A percentile compares a stretch with the other conserved stretches of the same genome.
phyloP scores from a whole-genome alignment of 495 filamentous ascomycete genomes.

The Penicillium steckii region DNA sequence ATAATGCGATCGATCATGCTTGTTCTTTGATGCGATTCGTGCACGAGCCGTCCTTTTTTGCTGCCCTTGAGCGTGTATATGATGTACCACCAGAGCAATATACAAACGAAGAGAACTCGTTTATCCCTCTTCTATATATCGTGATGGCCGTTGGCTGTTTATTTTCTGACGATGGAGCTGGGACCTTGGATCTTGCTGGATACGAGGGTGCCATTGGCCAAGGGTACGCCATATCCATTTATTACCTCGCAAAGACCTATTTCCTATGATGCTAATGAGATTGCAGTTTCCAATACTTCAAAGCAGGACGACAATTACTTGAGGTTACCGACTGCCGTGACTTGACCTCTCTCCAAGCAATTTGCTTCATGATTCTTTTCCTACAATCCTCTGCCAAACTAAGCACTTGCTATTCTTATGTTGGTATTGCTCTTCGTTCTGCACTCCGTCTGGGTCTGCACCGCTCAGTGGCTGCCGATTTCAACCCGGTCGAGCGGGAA shows the following conservation, averaged over 20 bases:
- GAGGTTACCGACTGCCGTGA: constrained; percentile 93
- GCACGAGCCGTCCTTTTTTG: constrained; percentile 84
- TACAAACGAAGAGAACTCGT: constrained; percentile 72
- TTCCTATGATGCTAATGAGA: not conserved
- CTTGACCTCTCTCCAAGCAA: constrained; percentile 77
- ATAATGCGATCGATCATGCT: constrained; percentile 78
- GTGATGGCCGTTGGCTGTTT: constrained; percentile 85
- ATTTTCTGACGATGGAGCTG: constrained; percentile 57
- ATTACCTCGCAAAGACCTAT: not conserved
- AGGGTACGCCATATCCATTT: constrained; percentile 55
- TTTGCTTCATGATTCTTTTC: constrained; percentile 91
- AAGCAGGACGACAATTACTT: constrained; percentile 71
- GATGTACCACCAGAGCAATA: constrained; percentile 66
- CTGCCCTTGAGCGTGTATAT: constrained; percentile 76
- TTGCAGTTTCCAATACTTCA: constrained; percentile 79
- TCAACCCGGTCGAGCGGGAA: constrained; percentile 83
- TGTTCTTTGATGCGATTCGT: constrained; percentile 81
- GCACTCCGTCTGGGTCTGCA: constrained; percentile 86
- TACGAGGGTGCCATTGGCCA: constrained; percentile 76
- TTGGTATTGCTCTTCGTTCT: constrained; percentile 86
- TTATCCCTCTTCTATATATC: constrained; percentile 79
- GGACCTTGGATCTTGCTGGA: constrained; percentile 50
- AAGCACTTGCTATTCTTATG: constrained; percentile 89
- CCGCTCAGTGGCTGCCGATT: constrained; percentile 69
- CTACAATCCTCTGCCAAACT: constrained; percentile 88